phyloP scores from a whole-genome alignment of 106 monocot species.

The Ottelia alismoides region DNA sequence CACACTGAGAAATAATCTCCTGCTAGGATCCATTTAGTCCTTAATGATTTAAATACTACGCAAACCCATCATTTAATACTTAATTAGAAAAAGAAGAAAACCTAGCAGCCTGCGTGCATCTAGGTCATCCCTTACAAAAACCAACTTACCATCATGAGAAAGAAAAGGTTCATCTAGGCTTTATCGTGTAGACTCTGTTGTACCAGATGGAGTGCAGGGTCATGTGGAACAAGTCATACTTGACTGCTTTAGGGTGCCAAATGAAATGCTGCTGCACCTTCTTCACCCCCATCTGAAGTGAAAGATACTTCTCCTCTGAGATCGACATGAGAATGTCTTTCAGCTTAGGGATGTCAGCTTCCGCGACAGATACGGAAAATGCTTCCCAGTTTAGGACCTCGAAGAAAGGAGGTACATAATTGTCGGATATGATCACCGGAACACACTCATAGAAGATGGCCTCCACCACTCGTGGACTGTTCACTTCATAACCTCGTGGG shows the following conservation, averaged over 20 bases:
- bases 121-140: too few species aligned
- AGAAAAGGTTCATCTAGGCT: too few species aligned
- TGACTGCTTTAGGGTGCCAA: slow-evolving; percentile 56
- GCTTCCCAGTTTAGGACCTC: slow-evolving; percentile 68
- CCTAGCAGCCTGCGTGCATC: too few species aligned
- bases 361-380: slow-evolving; percentile 61
- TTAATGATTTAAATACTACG: too few species aligned
- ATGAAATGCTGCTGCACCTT: slow-evolving; percentile 71
- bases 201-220: slow-evolving; percentile 83
- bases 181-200: slow-evolving; percentile 20
- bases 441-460: too few species aligned
- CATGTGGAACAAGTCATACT: slow-evolving; percentile 84
- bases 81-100: too few species aligned
- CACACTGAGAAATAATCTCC: too few species aligned
- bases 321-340: slow-evolving; percentile 50
- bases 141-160: too few species aligned
- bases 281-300: slow-evolving; percentile 37
- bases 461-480: too few species aligned
- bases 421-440: slow-evolving; percentile 27
- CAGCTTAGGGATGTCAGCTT: slow-evolving; percentile 65
- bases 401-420: slow-evolving; percentile 67
- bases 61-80: too few species aligned
- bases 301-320: slow-evolving; percentile 27
- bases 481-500: too few species aligned
- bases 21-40: too few species aligned